Base-by-base conservation (phyloP, 805 yeast species). In the Monosporozyma unispora region DNA sequence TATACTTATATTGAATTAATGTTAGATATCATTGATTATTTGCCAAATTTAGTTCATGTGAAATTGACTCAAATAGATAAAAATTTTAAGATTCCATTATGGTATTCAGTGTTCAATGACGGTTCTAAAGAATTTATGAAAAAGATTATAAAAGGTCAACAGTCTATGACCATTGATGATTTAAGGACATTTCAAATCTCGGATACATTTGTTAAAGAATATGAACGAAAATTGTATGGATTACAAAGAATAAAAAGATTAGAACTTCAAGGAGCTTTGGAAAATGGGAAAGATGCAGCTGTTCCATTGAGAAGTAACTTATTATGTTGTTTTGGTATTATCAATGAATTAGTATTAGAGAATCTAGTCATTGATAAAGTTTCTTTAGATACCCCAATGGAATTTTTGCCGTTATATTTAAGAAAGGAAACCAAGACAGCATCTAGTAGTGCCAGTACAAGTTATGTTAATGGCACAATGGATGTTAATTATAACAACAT, bases 81-180 rank as follows among this genome's bases (percentile, higher is more conserved):
- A 5, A 72, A 72, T 21, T 80, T 80, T 56, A 72, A 74, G 31
- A 74, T 80, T 14, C 79, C 82, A 3, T 62, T 79, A 18, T 65
- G 68, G 68, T 65, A 65, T 44, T 64, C 68, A 11, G 63, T 57
- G 18, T 54, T 65, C 19, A 65, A 65, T 47, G 67, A 65, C 49
- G 66, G 67, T 0, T 58, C 68, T 4, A 57, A 57, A 37, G 68
- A 64, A 29, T 65, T 65, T 45, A 60, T 62, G 46, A 62, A 56
- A 40, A 64, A 63, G 48, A 63, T 65, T 27, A 58, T 65, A 10
- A 63, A 60, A 43, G 64, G 64, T 7, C 64, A 62, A 40, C 62
- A 63, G 41, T 64, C 68, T 3, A 56, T 64, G 50, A 64, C 54
- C n/a, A 56, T 55, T 9, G 55, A 58, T 40, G 69, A 65, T 48